Base-by-base conservation (phyloP, 1,284 basidiomycete species). In the Cryptococcus neoformans region DNA sequence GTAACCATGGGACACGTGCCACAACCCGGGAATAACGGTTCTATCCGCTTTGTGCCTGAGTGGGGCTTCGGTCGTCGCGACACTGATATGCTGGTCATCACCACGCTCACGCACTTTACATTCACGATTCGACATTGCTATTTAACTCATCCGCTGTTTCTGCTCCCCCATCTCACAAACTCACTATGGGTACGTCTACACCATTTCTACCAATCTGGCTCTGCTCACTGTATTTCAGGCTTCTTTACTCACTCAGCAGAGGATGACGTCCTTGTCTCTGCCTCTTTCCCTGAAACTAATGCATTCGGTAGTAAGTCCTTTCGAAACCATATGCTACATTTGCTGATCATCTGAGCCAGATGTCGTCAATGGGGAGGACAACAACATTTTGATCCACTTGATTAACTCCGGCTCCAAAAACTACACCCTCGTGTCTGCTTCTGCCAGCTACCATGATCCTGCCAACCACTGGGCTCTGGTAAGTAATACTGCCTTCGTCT, bases 321-420 rank as follows among this genome's bases (percentile, higher is more conserved):
- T 6, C 37, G 16, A 14, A 34, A 35, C 17, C 10, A 12, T 28
- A 11, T 21, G 16, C 35, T 10, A 16, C 40, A 40, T 39, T 28
- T 44, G 56, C 51, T 40, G 48, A 37, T 34, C 42, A 45, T 16
- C 39, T 39, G 12, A 42, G 62, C 40, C 69, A 92, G 91, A 91
- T 59, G 80, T 93, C 53, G 85, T 91, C 49, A 94, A 94, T 69
- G 91, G 91, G 58, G 88, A 93, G 79, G 83, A 83, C 68, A 94
- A 91, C 77, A 79, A 81, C 51, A 77, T 94, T 36, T 75, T 79
- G 21, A 74, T 93, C 55, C 77, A 82, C 42, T 80, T 93, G 34
- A 85, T 88, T 75, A 94, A 92, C 78, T 85, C 83, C 69, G 87
- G 87, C 16, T 82, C 83, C 58, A 83, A 83, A 64, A 90, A 92